A percentile compares a stretch with the other conserved stretches of the same genome.
Evolutionary conservation across 306 rosid genomes (phyloP).

Genomic region (Arachis stenosperma): DNA sequence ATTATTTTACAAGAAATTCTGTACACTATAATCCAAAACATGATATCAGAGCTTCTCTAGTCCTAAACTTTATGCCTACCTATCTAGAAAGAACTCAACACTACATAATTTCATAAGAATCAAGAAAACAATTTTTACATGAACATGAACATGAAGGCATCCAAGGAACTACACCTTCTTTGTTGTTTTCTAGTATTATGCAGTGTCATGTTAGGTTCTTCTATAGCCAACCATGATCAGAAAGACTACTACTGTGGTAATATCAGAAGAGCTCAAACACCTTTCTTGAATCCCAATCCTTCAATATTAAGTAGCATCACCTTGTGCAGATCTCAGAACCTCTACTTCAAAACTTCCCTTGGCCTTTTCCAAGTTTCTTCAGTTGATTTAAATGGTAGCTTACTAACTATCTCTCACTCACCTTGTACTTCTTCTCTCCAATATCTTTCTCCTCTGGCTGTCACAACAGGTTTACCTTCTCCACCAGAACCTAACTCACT

Average conservation of each 20-base stretch:
- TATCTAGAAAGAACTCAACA: slow-evolving; percentile 32
- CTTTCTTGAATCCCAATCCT: slow-evolving; percentile 47
- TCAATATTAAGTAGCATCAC: slow-evolving; percentile 41
- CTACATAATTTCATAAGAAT: slow-evolving; percentile 28
- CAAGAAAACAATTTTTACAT: slow-evolving; percentile 1
- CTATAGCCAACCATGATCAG: slow-evolving; percentile 40
- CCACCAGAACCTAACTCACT: slow-evolving; percentile 55
- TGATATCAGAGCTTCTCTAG: slow-evolving; percentile 16
- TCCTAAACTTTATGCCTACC: slow-evolving; percentile 3
- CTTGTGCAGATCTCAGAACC: slow-evolving; percentile 42
- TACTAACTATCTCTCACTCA: slow-evolving; percentile 46
- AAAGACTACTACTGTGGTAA: slow-evolving; percentile 47
- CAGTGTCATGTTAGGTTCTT: slow-evolving; percentile 47
- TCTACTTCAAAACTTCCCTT: slow-evolving; percentile 49
- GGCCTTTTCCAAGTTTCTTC: slow-evolving; percentile 47
- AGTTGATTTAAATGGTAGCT: slow-evolving; percentile 28
- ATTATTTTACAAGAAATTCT: neutral
- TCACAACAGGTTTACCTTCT: slow-evolving; percentile 60
- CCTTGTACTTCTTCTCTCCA: slow-evolving; percentile 44
- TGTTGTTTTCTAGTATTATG: slow-evolving; percentile 42
- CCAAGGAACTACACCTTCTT: slow-evolving; percentile 46
- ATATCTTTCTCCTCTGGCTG: slow-evolving; percentile 48
- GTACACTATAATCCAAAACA: neutral
- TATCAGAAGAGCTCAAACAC: slow-evolving; percentile 49
- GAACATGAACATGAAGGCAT: slow-evolving; percentile 44